Evolutionary conservation across 2,329 filamentous ascomycete species (phyloP).

Genomic region (Exophiala sideris): DNA sequence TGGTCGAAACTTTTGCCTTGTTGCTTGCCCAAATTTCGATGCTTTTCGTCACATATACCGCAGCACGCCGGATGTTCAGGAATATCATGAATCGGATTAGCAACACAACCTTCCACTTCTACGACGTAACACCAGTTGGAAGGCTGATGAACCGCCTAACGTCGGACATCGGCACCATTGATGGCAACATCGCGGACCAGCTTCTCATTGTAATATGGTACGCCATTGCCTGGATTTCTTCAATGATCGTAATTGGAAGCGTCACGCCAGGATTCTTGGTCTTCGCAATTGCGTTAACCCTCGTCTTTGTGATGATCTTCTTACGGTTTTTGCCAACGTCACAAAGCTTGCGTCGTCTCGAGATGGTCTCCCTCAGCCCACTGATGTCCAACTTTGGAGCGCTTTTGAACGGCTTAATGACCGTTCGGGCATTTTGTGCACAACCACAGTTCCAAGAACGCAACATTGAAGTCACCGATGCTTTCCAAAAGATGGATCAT

Average conservation of each 20-base stretch:
- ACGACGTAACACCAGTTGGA: slow-evolving; percentile 84
- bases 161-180: slow-evolving; percentile 83
- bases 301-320: slow-evolving; percentile 71
- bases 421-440: slow-evolving; percentile 77
- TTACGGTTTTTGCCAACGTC: slow-evolving; percentile 75
- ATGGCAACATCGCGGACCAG: slow-evolving; percentile 76
- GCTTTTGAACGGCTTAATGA: slow-evolving; percentile 78
- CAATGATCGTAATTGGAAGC: slow-evolving; percentile 72
- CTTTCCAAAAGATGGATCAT: slow-evolving; percentile 92
- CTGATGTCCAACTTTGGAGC: slow-evolving; percentile 91
- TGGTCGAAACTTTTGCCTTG: slow-evolving; percentile 58
- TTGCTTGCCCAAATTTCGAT: slow-evolving; percentile 64
- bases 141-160: slow-evolving; percentile 90
- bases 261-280: slow-evolving; percentile 74
- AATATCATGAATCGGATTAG: slow-evolving; percentile 70
- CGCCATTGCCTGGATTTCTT: slow-evolving; percentile 67
- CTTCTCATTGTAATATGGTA: slow-evolving; percentile 70
- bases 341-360: slow-evolving; percentile 75
- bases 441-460: slow-evolving; percentile 75
- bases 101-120: slow-evolving; percentile 81
- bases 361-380: slow-evolving; percentile 85
- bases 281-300: slow-evolving; percentile 66
- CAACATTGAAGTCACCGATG: slow-evolving; percentile 77
- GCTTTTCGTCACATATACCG: slow-evolving; percentile 73
- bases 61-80: slow-evolving; percentile 71